Evolutionary conservation across 1,284 basidiomycete genomes (phyloP).

Genomic region (Cutaneotrichosporon cavernicola): DNA sequence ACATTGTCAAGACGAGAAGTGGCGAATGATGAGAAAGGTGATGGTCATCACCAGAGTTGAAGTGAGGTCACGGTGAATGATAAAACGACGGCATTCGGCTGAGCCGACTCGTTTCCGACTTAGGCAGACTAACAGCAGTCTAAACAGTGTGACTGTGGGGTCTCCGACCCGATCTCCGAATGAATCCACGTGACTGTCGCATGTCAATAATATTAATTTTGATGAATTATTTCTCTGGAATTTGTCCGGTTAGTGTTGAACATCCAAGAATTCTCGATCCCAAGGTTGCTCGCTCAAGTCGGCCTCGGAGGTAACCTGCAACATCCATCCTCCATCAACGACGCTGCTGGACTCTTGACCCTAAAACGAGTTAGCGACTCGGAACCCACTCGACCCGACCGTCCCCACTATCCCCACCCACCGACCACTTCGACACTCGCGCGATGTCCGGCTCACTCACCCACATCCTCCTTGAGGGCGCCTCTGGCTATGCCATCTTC

Average conservation of each 20-base stretch:
- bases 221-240: not conserved
- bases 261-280: not conserved
- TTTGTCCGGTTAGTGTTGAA: not conserved
- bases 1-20: slow-evolving; percentile 5
- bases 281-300: not conserved
- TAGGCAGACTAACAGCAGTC: too few relatives aligned
- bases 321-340: slow-evolving; percentile 2
- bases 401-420: not conserved
- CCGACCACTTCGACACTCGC: slow-evolving; percentile 4
- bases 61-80: too few relatives aligned
- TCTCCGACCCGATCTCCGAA: too few relatives aligned
- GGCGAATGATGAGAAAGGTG: not conserved
- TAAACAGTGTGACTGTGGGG: too few relatives aligned
- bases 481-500: slow-evolving; percentile 94
- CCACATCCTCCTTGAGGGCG: slow-evolving; percentile 91
- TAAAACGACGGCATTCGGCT: too few relatives aligned
- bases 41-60: not conserved
- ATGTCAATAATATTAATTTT: not conserved
- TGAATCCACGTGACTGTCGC: not conserved
- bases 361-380: not conserved
- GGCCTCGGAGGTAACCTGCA: not conserved
- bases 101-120: too few relatives aligned
- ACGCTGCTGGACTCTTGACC: not conserved
- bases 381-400: not conserved
- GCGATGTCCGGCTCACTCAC: slow-evolving; percentile 58